These are phyloP conservation scores for Sugiyamaella pinicola DNA, from an alignment of 1,139 yeast genomes.

Conservation along the genomic window DNA sequence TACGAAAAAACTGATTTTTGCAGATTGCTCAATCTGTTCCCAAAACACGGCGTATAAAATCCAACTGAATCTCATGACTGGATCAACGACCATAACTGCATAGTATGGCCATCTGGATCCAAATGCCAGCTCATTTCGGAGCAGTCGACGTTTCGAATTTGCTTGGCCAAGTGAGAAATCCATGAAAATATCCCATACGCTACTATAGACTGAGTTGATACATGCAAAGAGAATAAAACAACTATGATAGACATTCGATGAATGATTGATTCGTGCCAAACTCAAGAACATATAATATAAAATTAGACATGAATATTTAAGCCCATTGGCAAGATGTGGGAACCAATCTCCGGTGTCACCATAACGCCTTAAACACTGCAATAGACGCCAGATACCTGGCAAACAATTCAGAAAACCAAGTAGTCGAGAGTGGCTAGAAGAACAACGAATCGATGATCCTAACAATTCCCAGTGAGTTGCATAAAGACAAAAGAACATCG, in stretches of 20 bases:
- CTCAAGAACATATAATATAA: conserved; percentile 75
- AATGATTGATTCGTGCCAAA: conserved; percentile 66
- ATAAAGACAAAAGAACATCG: conserved; percentile 83
- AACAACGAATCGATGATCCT: conserved; percentile 58
- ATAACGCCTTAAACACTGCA: conserved; percentile 90
- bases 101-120: conserved; percentile 67
- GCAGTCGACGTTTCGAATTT: conserved; percentile 57
- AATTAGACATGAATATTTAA: conserved; percentile 69
- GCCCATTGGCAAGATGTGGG: conserved; percentile 93
- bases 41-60: conserved; percentile 73
- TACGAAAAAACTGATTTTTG: conserved; percentile 81
- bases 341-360: conserved; percentile 94
- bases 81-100: conserved; percentile 69
- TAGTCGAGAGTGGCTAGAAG: conserved; percentile 69
- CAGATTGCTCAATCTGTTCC: conserved; percentile 80
- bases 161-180: conserved; percentile 88
- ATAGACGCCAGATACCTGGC: conserved; percentile 87
- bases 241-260: conserved; percentile 49
- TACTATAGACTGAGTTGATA: conserved; percentile 67
- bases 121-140: conserved; percentile 73
- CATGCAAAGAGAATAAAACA: conserved; percentile 73
- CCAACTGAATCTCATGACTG: conserved; percentile 86
- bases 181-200: conserved; percentile 90
- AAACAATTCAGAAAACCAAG: conserved; percentile 83
- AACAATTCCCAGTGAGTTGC: conserved; percentile 60